Evolutionary conservation across 768 basidiomycete species (phyloP).

Genomic region (Tylopilus felleus): DNA sequence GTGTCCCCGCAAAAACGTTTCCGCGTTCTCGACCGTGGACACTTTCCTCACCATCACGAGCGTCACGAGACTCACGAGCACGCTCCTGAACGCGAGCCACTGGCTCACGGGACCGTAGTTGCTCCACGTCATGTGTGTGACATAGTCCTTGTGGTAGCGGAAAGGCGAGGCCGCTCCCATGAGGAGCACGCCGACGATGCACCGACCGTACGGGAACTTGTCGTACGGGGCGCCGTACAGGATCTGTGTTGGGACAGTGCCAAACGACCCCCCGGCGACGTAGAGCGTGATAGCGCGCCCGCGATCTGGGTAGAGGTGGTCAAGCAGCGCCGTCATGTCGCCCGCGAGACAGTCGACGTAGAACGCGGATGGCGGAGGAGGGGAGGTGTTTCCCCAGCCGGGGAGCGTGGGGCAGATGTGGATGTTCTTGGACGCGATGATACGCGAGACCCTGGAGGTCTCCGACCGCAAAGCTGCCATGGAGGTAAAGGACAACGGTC

Average conservation of each 20-base stretch:
- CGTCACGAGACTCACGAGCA: conserved; percentile 34
- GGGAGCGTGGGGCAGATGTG: conserved; percentile 55
- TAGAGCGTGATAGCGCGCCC: conserved; percentile 41
- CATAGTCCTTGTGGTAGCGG: conserved; percentile 43
- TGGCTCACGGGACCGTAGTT: conserved; percentile 48
- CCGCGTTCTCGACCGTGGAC: conserved; percentile 38
- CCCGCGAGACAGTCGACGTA: conserved; percentile 42
- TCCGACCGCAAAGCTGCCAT: conserved; percentile 54
- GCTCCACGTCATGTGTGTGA: conserved; percentile 42
- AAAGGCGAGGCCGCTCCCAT: conserved; percentile 47
- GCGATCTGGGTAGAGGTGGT: conserved; percentile 46
- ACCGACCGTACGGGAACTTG: conserved; percentile 46
- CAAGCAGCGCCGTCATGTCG: conserved; percentile 46
- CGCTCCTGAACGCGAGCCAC: conserved; percentile 38
- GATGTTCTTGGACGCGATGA: conserved; percentile 38
- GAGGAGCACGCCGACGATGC: conserved; percentile 47
- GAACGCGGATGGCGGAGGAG: conserved; percentile 28
- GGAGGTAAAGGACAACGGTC: conserved; percentile 50
- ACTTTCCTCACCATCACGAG: conserved; percentile 35
- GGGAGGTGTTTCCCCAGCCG: conserved; percentile 55
- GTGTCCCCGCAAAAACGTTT: conserved; percentile 36
- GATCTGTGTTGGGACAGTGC: conserved; percentile 53
- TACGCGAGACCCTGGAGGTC: conserved; percentile 33
- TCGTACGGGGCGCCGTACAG: conserved; percentile 51
- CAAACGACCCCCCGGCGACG: conserved; percentile 52